Conservation (phyloP, 1,284 basidiomycete genomes). For the Vanrija sp. region DNA sequence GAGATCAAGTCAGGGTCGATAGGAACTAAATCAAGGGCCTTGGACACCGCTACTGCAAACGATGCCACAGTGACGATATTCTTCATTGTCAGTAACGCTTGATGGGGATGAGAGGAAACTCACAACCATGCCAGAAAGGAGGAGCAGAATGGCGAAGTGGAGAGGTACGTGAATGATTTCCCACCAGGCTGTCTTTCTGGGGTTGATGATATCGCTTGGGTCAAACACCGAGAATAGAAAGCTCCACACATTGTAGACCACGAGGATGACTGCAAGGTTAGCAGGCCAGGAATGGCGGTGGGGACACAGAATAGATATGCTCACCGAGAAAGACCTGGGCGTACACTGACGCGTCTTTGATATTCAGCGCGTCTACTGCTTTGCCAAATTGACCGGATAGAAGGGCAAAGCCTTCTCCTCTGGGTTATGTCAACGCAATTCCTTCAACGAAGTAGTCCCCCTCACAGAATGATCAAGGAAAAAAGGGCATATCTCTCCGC, state of each 20-base stretch:
- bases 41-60: too few species aligned
- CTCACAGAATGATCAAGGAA: slow-evolving; percentile 34
- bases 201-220: slow-evolving; percentile 9
- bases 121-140: slow-evolving; percentile 5
- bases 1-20: too few species aligned
- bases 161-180: slow-evolving; percentile 16
- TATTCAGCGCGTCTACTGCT: not conserved
- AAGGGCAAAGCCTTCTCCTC: slow-evolving; percentile 33
- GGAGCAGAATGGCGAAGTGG: slow-evolving; percentile 8
- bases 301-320: not conserved
- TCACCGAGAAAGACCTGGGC: slow-evolving; percentile 25
- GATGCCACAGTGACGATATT: too few species aligned
- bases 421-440: not conserved
- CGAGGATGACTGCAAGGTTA: slow-evolving; percentile 12
- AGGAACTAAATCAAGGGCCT: too few species aligned
- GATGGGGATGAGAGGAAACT: not conserved
- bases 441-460: too few species aligned
- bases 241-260: slow-evolving; percentile 28
- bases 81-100: too few species aligned
- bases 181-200: slow-evolving; percentile 19
- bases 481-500: slow-evolving; percentile 28
- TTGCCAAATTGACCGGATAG: slow-evolving; percentile 20
- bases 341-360: slow-evolving; percentile 10
- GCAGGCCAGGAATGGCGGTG: too few species aligned
- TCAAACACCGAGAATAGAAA: slow-evolving; percentile 29